Evolutionary conservation across 2,329 filamentous ascomycete genomes (phyloP), one percentile per base, ranked within the genome.

Genomic region (Thielaviopsis musarum): DNA sequence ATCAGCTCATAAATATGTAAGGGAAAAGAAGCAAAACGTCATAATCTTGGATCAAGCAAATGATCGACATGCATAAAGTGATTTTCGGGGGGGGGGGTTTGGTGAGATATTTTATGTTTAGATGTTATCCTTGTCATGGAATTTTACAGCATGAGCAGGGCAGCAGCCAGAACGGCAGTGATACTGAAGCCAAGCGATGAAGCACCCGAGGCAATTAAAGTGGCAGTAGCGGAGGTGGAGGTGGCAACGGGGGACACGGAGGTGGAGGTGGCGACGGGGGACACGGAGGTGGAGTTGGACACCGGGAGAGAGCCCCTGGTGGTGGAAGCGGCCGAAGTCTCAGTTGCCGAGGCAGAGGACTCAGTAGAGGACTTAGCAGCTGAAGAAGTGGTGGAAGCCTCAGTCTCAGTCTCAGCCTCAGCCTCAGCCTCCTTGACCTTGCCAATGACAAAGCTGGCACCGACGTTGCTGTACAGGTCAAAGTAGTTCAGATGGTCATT

Each of bases 401-500:
- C 30, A 34, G 30, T 10, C 5, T 3, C 30, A 34, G 30, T 12
- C 30, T 3, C 5, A 34, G 30, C 6, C 30, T 34, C 30, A 12
- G 38, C 13, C 13, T 15, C 38, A n/a, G 38, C 38, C 9, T 22
- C 49, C 17, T 59, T 45, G 51, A 54, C 57, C 30, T 52, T 54
- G 7, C 24, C 10, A 28, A 41, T 34, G 0, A 54, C 57, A 51
- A 51, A 59, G 21, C 28, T 5, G 15, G 57, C 57, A 15, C 49
- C 57, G 19, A n/a, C 28, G 26, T 61, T 56, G 17, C 30, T 34
- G 30, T 34, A 34, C 5, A 30, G 38, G 24, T 65, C 60, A 52
- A 64, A 64, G 61, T 63, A 65, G 54, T 63, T 59, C 22, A 62
- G 38, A 54, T 65, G 63, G 41, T 61, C 58, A 4, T 57, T 59